Base-by-base conservation (phyloP, 139 green algal species). In the Choricystis sp. region DNA sequence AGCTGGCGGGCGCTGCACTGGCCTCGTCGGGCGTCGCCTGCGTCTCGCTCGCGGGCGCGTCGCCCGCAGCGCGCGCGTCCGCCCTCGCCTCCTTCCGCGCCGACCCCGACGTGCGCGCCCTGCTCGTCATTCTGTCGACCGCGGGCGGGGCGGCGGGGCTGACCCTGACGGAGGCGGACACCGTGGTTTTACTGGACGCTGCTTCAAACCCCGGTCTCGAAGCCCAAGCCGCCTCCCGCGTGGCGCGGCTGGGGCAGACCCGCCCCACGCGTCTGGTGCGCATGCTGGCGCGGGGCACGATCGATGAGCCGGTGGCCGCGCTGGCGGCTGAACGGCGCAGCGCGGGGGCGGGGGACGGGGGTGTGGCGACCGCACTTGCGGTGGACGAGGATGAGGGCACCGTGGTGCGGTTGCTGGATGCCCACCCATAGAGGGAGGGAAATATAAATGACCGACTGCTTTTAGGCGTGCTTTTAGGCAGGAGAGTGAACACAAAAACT, bases 141-240 rank as follows among this genome's bases (percentile, higher is more conserved):
- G 49, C 31, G 9, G 68, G 71, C 29, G 75, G 75, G 26, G 75
- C 75, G 19, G 75, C 75, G 9, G 75, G 80, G 1, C 71, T 86
- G 20, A 83, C 78, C 2, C 65, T 86, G 22, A 85, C 70, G 26
- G 67, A 66, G 1, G 80, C 80, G 31, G 68, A 57, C 64, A 74
- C 67, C 1, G 75, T 76, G n/a, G 78, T 83, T 57, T 49, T 86
- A 23, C 55, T 85, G 66, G 78, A 86, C 64, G 75, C 80, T 2
- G 57, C 48, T 5, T 23, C 85, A 1, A 82, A 80, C 67, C 78
- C 78, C 3, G 78, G 71, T 0, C 58, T 76, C 5, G 72, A 84
- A 65, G 63, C 72, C 1, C 80, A 86, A 66, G 80, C 80, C 4
- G 77, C 80, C 0, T 76, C 75, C 0, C 74, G 80, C 59, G 79